Base-by-base conservation (phyloP, 495 filamentous ascomycete genomes). In the Achaetomiella virescens region DNA sequence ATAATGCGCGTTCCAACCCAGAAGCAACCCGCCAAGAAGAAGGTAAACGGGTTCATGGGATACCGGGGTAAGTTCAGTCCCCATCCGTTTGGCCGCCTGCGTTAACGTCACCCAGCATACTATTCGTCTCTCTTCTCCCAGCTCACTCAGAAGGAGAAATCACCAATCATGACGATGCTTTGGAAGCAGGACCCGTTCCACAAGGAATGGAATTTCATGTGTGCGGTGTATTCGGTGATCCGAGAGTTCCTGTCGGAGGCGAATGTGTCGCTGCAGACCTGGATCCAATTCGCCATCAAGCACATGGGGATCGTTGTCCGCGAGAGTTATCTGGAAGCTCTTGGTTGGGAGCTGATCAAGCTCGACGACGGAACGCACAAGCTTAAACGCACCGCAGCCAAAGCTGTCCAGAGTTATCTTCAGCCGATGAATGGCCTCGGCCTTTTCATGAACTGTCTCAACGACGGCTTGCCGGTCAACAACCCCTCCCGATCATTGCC, bases 161-260 rank as follows among this genome's bases (percentile, higher is more conserved):
- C 49, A 10, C 49, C 49, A 15, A 48, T 66, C 24, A 53, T 67
- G 37, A 63, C 62, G 12, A 47, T 40, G 12, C 62, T 61, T 3
- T 66, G 60, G 65, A 55, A 57, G 41, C 44, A 59, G 24, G 61
- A 63, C 18, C 52, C 58, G 1, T 60, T 61, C 33, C 63, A 66
- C 37, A 58, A 61, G n/a, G 65, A 66, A 20, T 66, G 61, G 60
- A 52, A 67, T 46, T 61, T 66, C 50, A 55, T 66, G 63, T 66
- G 58, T 22, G 56, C 57, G 11, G 58, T 65, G 10, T 67, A 67
- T 31, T 67, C 63, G 7, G 40, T 46, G 0, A 65, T 63, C 38
- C 60, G 65, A 17, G 45, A 41, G 18, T 58, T 59, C 5, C 41
- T 67, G 18, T 54, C 53, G n/a, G 38, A 58, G 18, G 52, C 59